Base-by-base conservation (phyloP, 2,329 filamentous ascomycete species). In the Albifimbria verrucaria region DNA sequence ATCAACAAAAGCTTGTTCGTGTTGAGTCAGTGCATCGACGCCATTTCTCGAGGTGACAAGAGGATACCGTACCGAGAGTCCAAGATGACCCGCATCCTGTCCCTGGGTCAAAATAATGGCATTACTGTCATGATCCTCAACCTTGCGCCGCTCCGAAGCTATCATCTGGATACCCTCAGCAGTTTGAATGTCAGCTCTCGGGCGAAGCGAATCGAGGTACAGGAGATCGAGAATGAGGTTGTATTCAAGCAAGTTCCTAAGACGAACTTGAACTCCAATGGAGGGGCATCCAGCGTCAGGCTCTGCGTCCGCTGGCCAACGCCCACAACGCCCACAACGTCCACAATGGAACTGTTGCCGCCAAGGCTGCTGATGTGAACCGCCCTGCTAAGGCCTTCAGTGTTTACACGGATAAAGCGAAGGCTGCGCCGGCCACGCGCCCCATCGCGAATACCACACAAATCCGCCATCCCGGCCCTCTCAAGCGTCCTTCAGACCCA, bases 1-100 rank as follows among this genome's bases (percentile, higher is more conserved):
- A 97, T 97, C 77, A 97, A 97, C 80, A 97, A 97, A 75, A 95
- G 90, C 58, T 78, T 97, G 7, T 97, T 97, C 64, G 92, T 97
- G 18, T 76, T 97, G 48, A 93, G 91, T 43, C 92, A 96, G 68
- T 97, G 93, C 63, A 93, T 97, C 50, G 93, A 97, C 67, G 93
- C 93, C 52, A 97, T 97, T 66, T 89, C 88, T 1, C 77, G 83
- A 22, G 83, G 83, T 26, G 84, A 87, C 67, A 82, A 80, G 62
- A 84, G 93, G 28, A 93, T 97, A 64, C 93, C 94, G 0, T 97
- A 96, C 69, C 82, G 93, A 52, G 93, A 97, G 68, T 94, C 89
- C 51, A 97, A 97, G 77, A 97, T 97, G 93, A 97, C 94, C 1
- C 83, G 93, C 46, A 97, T 97, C 52, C 73, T 97, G 23, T 93